A percentile compares a stretch with the other conserved stretches of the same genome.
Evolutionary conservation across 2,329 filamentous ascomycete species (phyloP).

Genomic region (Ophiostoma perfectum): DNA sequence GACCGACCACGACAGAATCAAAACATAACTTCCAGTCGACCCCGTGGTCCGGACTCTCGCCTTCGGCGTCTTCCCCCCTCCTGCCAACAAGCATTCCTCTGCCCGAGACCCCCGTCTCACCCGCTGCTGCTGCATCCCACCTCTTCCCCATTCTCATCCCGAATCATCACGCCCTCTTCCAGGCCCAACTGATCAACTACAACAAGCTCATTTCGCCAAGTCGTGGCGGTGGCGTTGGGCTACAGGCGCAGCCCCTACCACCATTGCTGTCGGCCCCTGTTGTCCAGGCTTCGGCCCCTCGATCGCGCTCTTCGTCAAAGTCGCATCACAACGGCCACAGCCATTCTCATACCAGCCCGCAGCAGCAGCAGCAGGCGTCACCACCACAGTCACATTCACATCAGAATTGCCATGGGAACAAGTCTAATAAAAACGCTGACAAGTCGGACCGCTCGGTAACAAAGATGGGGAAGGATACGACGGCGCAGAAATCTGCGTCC

Average conservation of each 20-base stretch:
- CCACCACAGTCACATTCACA: constrained; percentile 20
- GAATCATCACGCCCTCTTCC: constrained; percentile 55
- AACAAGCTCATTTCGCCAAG: constrained; percentile 59
- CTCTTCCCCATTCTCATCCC: constrained; percentile 49
- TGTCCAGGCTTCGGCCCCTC: constrained; percentile 48
- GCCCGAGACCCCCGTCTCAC: constrained; percentile 28
- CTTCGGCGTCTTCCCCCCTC: constrained; percentile 28
- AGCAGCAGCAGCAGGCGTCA: constrained; percentile 19
- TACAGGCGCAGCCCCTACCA: constrained; percentile 52
- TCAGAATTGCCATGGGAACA: constrained; percentile 59
- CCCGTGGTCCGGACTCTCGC: constrained; percentile 37
- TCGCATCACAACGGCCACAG: constrained; percentile 40
- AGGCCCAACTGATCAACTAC: constrained; percentile 59
- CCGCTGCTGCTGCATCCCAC: constrained; percentile 20
- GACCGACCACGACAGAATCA: constrained; percentile 45
- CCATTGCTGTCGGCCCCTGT: constrained; percentile 52
- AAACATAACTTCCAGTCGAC: constrained; percentile 43
- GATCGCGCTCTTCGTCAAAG: constrained; percentile 56
- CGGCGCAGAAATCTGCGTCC: constrained; percentile 40
- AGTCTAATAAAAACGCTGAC: constrained; percentile 49
- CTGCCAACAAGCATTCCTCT: constrained; percentile 24
- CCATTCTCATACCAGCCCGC: constrained; percentile 8
- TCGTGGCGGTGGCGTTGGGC: constrained; percentile 46
- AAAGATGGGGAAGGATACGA: constrained; percentile 50
- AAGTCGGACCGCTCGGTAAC: constrained; percentile 59